A percentile compares a stretch with the other conserved stretches of the same genome.
Evolutionary conservation across 2,329 filamentous ascomycete genomes (phyloP).

Genomic region (Coniochaeta prunicola): DNA sequence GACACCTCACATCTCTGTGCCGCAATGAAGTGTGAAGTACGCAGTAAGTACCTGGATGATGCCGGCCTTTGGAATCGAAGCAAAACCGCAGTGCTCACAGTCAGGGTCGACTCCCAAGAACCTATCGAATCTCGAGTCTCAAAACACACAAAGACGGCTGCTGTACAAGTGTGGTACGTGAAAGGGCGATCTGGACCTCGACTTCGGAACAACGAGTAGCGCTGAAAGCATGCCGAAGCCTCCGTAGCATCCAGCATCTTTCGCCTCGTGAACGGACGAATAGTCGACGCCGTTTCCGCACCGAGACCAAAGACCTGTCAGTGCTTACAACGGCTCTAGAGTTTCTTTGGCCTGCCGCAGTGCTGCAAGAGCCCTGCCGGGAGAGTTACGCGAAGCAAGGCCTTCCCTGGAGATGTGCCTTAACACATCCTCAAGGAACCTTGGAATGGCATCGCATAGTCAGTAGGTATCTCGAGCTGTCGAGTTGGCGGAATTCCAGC

Average conservation of each 20-base stretch:
- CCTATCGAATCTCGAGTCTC: neutral
- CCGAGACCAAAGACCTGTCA: neutral
- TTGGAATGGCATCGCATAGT: too few relatives aligned
- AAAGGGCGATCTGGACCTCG: neutral
- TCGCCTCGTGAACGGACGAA: neutral
- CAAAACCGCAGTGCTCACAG: neutral
- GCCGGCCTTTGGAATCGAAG: neutral
- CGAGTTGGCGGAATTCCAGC: too few relatives aligned
- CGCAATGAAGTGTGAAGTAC: neutral
- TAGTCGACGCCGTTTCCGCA: neutral
- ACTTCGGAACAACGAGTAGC: neutral
- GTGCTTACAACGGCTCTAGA: neutral
- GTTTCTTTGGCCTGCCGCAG: neutral
- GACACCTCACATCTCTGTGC: neutral
- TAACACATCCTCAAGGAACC: neutral
- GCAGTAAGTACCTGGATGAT: neutral
- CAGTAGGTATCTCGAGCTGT: too few relatives aligned
- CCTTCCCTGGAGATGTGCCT: constrained; percentile 7
- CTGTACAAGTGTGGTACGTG: neutral
- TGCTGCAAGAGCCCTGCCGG: constrained; percentile 19
- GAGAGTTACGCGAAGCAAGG: constrained; percentile 19
- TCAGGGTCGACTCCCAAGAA: too few relatives aligned
- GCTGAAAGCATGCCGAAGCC: neutral
- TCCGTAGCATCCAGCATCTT: neutral
- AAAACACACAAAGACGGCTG: neutral